Conservation (phyloP, 2,329 filamentous ascomycete genomes). For the Penicillium italicum region DNA sequence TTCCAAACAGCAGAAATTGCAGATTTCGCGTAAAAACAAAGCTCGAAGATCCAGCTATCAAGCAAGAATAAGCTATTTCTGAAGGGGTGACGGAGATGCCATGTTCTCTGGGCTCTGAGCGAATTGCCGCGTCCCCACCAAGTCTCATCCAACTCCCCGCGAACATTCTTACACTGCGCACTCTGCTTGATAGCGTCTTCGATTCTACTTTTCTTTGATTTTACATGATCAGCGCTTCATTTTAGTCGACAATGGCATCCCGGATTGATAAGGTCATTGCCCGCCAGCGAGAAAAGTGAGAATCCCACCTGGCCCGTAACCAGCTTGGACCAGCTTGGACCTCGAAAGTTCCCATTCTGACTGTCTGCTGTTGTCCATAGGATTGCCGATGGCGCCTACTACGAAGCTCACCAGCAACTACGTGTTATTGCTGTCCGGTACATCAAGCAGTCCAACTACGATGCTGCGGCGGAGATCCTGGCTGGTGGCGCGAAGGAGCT, state of each 20-base stretch:
- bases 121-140: slow-evolving; percentile 18
- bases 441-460: slow-evolving; percentile 80
- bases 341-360: slow-evolving; percentile 11
- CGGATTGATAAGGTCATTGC: slow-evolving; percentile 67
- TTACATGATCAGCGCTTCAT: background rate
- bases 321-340: background rate
- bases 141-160: slow-evolving; percentile 17
- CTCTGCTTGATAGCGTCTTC: background rate
- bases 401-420: slow-evolving; percentile 98
- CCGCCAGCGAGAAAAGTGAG: slow-evolving; percentile 72
- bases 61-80: background rate
- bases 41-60: background rate
- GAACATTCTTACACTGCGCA: slow-evolving; percentile 9
- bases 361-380: slow-evolving; percentile 42
- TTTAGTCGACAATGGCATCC: slow-evolving; percentile 36
- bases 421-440: slow-evolving; percentile 93
- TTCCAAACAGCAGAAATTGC: background rate
- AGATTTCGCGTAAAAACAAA: background rate
- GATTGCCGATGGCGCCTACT: slow-evolving; percentile 87
- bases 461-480: slow-evolving; percentile 81
- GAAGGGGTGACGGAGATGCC: slow-evolving; percentile 2
- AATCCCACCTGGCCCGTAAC: slow-evolving; percentile 1
- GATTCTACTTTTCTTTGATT: background rate
- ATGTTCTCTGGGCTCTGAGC: background rate
- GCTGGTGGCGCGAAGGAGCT: slow-evolving; percentile 79